Conservation (phyloP, 345 rosid genomes). For the Firmiana major region DNA sequence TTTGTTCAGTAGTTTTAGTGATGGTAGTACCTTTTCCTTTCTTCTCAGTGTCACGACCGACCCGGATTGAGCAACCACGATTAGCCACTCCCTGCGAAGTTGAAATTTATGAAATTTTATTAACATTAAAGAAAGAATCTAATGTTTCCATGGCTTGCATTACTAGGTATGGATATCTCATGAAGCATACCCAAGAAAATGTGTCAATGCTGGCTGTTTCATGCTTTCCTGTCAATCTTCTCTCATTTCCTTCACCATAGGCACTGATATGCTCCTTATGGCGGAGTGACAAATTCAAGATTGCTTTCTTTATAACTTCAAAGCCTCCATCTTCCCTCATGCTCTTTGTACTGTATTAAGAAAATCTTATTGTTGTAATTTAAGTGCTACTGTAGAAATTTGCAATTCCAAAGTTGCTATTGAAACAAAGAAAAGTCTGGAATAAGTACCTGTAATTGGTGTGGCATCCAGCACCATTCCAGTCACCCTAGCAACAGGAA, state of each 20-base stretch:
- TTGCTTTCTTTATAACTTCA: conserved; percentile 87
- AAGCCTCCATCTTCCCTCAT: conserved; percentile 96
- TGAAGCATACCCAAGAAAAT: conserved; percentile 82
- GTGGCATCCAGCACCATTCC: conserved; percentile 99
- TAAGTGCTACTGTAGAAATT: neutral
- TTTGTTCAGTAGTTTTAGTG: neutral
- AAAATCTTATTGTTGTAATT: neutral
- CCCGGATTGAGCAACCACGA: conserved; percentile 95
- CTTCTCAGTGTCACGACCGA: conserved; percentile 95
- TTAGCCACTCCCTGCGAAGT: conserved; percentile 85
- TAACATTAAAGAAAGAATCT: too few species aligned
- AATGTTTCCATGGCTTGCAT: neutral
- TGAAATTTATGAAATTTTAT: neutral
- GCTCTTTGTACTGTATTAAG: conserved; percentile 64
- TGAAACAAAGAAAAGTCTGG: neutral
- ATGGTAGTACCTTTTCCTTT: conserved; percentile 69
- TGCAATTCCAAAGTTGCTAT: neutral
- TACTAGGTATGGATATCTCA: neutral
- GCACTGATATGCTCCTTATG: conserved; percentile 88
- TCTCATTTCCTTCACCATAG: conserved; percentile 98
- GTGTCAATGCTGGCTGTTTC: conserved; percentile 89
- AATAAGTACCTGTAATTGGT: conserved; percentile 71
- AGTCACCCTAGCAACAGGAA: conserved; percentile 61
- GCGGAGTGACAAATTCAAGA: conserved; percentile 83
- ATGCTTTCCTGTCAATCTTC: conserved; percentile 94